A percentile compares a stretch with the other conserved stretches of the same genome.
Conservation (phyloP, 345 rosid species). For the Gossypium sturtianum region DNA sequence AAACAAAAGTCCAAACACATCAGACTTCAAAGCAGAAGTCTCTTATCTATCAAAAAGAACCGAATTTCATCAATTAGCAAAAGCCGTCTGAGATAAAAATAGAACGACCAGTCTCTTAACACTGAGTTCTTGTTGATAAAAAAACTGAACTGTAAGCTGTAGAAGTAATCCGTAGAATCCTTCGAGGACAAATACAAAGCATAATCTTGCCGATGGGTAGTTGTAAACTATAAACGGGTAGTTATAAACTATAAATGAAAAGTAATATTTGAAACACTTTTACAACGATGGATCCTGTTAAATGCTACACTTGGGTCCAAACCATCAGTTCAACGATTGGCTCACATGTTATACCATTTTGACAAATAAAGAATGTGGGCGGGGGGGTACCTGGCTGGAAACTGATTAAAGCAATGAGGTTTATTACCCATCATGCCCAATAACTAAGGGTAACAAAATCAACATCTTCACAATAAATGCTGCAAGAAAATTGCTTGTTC, state of each 20-base stretch:
- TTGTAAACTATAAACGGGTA: background rate
- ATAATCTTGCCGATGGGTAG: background rate
- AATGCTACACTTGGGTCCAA: background rate
- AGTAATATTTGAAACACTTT: slow-evolving; percentile 1
- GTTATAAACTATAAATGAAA: background rate
- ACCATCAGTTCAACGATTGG: background rate
- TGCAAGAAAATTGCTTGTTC: background rate
- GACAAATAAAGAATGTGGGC: background rate
- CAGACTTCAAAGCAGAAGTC: too few relatives aligned
- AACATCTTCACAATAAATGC: background rate
- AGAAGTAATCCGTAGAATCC: background rate
- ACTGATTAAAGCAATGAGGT: background rate
- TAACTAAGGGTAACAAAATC: background rate
- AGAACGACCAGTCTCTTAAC: background rate
- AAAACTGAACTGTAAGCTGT: background rate
- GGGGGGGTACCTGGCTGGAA: background rate
- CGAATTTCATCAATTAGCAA: background rate
- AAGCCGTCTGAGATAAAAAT: background rate
- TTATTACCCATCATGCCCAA: background rate
- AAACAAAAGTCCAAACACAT: too few relatives aligned
- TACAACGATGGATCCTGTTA: background rate
- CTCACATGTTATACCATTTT: background rate
- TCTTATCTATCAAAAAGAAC: background rate
- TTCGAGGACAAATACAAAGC: background rate
- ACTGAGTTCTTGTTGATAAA: background rate